Evolutionary conservation across 805 yeast genomes (phyloP), one percentile per base, ranked within the genome.

Genomic region (Schwanniomyces vanrijiae): DNA sequence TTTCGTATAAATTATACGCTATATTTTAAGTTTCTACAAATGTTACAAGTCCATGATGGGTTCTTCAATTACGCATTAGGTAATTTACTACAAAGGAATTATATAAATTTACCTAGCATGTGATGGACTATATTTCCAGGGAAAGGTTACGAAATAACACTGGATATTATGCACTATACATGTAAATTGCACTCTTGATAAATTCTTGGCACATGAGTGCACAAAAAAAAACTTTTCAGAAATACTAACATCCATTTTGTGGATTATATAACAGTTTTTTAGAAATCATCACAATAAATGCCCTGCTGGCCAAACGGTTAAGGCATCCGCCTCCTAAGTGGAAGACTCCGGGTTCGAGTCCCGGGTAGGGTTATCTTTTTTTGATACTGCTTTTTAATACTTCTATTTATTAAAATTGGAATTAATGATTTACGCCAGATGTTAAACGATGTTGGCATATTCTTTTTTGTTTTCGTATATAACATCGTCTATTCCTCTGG

Each of bases 261-360:
- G 3, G 29, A 7, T 26, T 6, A 26, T 26, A 7, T 16, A 16
- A 2, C 19, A 31, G 10, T 7, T 14, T 31, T 31, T 31, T 13
- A 5, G 4, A 31, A 37, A 37, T 6, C 2, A 37, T 14, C 16
- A 6, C 11, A 22, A 37, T 6, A 46, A 31, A 33, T 21, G 76
- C 77, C 73, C 75, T 68, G 73, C 76, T 73, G 77, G 77, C 77
- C 76, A 70, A 73, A 73, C 74, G 77, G 77, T 72, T 73, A 73
- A 72, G 76, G 77, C 77, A 72, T 71, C 77, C 76, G 76, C 68
- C 69, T 65, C 69, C 69, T 65, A 65, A 65, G 68, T 62, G 67
- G 68, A 55, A 64, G 69, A 65, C 65, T 65, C 69, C 68, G 69
- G 69, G 69, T 65, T 65, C 69, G 69, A 65, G 69, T 65, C 69